Evolutionary conservation across 805 yeast genomes (phyloP).

Genomic region (Pichia nakasei): DNA sequence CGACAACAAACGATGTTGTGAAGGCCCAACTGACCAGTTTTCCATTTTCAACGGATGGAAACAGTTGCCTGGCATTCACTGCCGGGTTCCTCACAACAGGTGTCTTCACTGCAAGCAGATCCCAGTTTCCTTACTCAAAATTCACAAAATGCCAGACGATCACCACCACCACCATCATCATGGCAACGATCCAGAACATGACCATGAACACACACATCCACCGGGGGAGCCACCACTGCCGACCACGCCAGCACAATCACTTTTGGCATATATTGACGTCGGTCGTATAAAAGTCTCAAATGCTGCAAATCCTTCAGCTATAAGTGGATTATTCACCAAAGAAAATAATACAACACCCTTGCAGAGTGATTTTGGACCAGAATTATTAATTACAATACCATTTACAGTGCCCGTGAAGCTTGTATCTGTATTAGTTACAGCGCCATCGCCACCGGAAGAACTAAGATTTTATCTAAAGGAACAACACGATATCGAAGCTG

Average conservation of each 20-base stretch:
- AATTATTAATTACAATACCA: background rate
- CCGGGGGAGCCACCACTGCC: background rate
- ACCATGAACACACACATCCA: background rate
- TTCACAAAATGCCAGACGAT: background rate
- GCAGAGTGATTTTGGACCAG: background rate
- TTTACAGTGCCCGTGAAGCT: background rate
- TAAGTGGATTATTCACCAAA: background rate
- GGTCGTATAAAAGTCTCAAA: background rate
- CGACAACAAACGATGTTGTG: no score
- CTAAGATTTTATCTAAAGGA: background rate
- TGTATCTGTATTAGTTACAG: background rate
- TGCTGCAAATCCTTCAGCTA: background rate
- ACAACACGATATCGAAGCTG: background rate
- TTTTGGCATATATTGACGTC: background rate
- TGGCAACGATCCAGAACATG: background rate
- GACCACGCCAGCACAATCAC: background rate
- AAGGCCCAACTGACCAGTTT: no score
- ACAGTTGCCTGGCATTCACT: no score
- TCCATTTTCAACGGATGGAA: no score
- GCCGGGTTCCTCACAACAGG: no score
- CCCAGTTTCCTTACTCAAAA: no score
- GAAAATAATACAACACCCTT: background rate
- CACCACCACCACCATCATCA: background rate
- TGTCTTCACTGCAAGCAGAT: no score
- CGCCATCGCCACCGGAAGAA: background rate